A percentile compares a stretch with the other conserved stretches of the same genome.
phyloP scores from a whole-genome alignment of 176 grass and related monocot species.

The Eremochloa ophiuroides region DNA sequence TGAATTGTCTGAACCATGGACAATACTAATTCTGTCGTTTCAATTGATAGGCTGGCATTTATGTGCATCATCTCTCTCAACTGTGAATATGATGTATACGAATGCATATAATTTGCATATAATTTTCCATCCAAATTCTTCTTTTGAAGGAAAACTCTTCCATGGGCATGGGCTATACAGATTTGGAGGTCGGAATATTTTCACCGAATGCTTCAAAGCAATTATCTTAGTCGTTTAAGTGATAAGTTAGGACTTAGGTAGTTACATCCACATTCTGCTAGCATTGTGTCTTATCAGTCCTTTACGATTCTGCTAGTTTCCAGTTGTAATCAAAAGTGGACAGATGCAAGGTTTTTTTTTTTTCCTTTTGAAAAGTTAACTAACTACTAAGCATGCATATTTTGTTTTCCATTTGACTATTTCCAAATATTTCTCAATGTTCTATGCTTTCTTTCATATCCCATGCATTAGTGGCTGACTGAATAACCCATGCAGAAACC shows the following conservation, averaged over 20 bases:
- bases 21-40: neutral
- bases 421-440: neutral
- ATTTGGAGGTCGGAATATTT: no score
- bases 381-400: neutral
- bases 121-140: no score
- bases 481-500: neutral
- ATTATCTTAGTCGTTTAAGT: slow-evolving; percentile 1
- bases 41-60: neutral
- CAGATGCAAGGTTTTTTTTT: neutral
- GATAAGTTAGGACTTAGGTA: neutral
- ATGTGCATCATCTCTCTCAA: slow-evolving; percentile 4
- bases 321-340: slow-evolving; percentile 1
- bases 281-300: neutral
- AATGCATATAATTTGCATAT: no score
- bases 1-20: neutral
- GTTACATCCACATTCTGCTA: slow-evolving; percentile 21
- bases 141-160: no score
- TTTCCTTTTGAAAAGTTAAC: neutral
- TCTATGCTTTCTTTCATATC: neutral
- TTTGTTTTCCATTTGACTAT: neutral
- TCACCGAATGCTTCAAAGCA: no score
- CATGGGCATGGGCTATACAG: no score
- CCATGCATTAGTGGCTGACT: neutral
- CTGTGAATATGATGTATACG: neutral
- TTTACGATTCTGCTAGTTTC: slow-evolving; percentile 27